Base-by-base conservation (phyloP, 106 monocot genomes). In the Dendrobium officinale region DNA sequence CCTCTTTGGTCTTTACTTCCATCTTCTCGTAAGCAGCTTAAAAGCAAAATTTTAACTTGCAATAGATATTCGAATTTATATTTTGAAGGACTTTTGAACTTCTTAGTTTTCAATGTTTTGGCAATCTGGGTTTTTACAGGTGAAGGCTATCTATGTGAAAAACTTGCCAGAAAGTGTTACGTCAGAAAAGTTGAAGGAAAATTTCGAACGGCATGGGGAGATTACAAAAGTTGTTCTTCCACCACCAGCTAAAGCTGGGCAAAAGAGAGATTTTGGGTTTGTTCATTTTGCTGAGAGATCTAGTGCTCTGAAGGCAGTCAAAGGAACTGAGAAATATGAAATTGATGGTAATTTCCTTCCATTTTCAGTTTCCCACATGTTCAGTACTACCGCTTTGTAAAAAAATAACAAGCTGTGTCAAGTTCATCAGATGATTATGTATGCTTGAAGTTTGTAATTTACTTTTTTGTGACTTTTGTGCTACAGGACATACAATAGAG, bases 231-330 rank as follows among this genome's bases (percentile, higher is more conserved):
- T 99, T 73, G 99, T 99, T 78, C 84, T 95, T 29, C 95, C 99
- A 66, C 95, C 99, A 66, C 84, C 91, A 73, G 85, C 89, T 76
- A 99, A 93, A 82, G 72, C 84, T 83, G 95, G 95, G 8, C 91
- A 91, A 77, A 99, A 93, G 86, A 80, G 90, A n/a, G 98, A 95
- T 79, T 99, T 93, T 82, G 99, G 99, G 17, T 99, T 99, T 75
- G 80, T 99, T 81, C 95, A 99, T 91, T 99, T 91, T 93, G 91
- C 92, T 31, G 99, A 99, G 58, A 93, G 95, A 88, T 95, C 91
- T 48, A 95, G 93, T 85, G 99, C 99, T 40, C 81, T 95, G 55
- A 99, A 93, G 86, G 99, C 99, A 78, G 86, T 91, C 43, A 99
- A 95, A 82, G 88, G 79, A 85, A 87, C 88, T 5, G 91, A 95